phyloP scores from a whole-genome alignment of 768 basidiomycete species.

The Nidularia pulvinata region DNA sequence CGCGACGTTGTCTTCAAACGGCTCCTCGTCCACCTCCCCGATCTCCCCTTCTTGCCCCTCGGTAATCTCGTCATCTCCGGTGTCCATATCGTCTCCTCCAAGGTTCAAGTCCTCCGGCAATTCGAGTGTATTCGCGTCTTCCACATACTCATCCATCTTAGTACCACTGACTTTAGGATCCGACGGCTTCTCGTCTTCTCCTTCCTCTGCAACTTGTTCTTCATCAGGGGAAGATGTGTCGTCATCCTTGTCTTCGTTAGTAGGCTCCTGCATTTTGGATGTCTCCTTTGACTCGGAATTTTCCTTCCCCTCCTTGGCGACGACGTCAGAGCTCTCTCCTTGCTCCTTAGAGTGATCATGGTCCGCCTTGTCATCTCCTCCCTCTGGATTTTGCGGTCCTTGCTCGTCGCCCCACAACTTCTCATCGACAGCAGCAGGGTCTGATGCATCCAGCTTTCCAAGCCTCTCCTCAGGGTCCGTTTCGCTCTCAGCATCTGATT shows the following conservation, averaged over 20 bases:
- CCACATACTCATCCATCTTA: slow-evolving; percentile 75
- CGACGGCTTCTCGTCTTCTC: slow-evolving; percentile 34
- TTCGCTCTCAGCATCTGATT: slow-evolving; percentile 53
- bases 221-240: slow-evolving; percentile 14
- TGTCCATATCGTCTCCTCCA: slow-evolving; percentile 35
- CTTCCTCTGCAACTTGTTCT: slow-evolving; percentile 13
- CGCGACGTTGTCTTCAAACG: slow-evolving; percentile 5
- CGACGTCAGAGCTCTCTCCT: slow-evolving; percentile 61
- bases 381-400: slow-evolving; percentile 49
- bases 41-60: neutral
- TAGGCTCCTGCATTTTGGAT: slow-evolving; percentile 16
- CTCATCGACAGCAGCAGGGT: slow-evolving; percentile 89
- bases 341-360: slow-evolving; percentile 58
- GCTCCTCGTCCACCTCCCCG: slow-evolving; percentile 26
- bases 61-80: slow-evolving; percentile 15
- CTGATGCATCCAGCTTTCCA: slow-evolving; percentile 79
- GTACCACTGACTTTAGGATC: slow-evolving; percentile 55
- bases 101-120: slow-evolving; percentile 88
- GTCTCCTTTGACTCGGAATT: slow-evolving; percentile 28
- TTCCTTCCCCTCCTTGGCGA: slow-evolving; percentile 72
- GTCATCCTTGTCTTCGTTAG: slow-evolving; percentile 12
- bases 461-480: slow-evolving; percentile 81
- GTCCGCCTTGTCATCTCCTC: slow-evolving; percentile 55
- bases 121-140: slow-evolving; percentile 82
- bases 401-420: slow-evolving; percentile 95